Evolutionary conservation across 2,329 filamentous ascomycete species (phyloP).

Genomic region (Drechmeria coniospora): DNA sequence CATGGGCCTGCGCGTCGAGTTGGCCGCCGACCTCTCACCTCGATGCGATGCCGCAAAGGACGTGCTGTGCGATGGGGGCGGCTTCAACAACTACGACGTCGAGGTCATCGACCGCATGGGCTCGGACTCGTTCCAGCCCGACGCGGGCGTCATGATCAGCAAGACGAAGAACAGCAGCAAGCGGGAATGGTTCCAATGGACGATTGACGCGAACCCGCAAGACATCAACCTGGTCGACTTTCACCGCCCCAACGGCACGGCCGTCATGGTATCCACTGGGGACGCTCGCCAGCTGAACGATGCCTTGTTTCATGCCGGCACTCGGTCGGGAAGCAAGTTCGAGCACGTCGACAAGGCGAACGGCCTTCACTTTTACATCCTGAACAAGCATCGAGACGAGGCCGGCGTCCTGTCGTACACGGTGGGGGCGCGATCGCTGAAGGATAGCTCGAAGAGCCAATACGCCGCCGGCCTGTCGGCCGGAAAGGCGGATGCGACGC

Average conservation of each 20-base stretch:
- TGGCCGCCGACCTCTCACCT: slow-evolving; percentile 29
- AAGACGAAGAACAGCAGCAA: slow-evolving; percentile 31
- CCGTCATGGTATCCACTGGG: slow-evolving; percentile 31
- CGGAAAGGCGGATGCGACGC: slow-evolving; percentile 12
- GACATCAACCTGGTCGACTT: slow-evolving; percentile 36
- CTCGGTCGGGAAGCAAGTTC: slow-evolving; percentile 31
- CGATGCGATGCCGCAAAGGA: slow-evolving; percentile 24
- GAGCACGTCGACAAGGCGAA: slow-evolving; percentile 33
- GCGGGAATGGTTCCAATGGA: slow-evolving; percentile 37
- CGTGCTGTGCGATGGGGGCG: slow-evolving; percentile 33
- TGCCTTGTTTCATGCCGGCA: slow-evolving; percentile 38
- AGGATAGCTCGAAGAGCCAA: slow-evolving; percentile 11
- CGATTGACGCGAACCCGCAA: slow-evolving; percentile 37
- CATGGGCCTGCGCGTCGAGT: slow-evolving; percentile 30
- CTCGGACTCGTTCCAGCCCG: slow-evolving; percentile 34
- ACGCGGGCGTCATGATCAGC: slow-evolving; percentile 36
- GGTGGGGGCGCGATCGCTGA: slow-evolving; percentile 28
- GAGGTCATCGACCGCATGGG: slow-evolving; percentile 40
- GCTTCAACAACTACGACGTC: slow-evolving; percentile 34
- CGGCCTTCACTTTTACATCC: slow-evolving; percentile 32
- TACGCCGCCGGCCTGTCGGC: slow-evolving; percentile 20
- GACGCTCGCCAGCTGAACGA: slow-evolving; percentile 38
- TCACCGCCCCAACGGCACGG: slow-evolving; percentile 29
- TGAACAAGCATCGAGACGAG: slow-evolving; percentile 25
- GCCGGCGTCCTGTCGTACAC: slow-evolving; percentile 30